Conservation (phyloP, 768 basidiomycete genomes). For the Termitomyces titanicus region DNA sequence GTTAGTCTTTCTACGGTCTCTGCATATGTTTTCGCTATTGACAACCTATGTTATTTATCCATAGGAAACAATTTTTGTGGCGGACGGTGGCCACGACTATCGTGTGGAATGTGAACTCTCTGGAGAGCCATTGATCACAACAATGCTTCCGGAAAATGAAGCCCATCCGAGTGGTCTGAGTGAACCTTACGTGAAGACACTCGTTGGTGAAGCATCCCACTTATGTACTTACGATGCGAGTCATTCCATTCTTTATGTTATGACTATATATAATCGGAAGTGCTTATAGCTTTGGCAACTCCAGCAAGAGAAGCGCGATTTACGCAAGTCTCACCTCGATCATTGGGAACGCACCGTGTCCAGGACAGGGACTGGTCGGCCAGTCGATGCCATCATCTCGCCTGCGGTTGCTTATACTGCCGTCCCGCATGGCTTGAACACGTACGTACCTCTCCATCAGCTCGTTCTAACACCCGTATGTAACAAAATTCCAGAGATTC, state of each 20-base stretch:
- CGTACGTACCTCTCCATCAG: constrained; percentile 25
- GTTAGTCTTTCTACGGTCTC: constrained; percentile 18
- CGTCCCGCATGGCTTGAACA: constrained; percentile 57
- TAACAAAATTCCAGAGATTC: constrained; percentile 35
- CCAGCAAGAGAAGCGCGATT: constrained; percentile 44
- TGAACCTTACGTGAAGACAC: constrained; percentile 38
- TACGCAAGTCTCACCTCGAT: constrained; percentile 59
- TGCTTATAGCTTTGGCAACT: constrained; percentile 58
- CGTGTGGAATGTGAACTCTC: constrained; percentile 35
- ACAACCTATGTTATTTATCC: constrained; percentile 6
- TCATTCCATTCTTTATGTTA: not conserved
- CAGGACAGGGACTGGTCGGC: constrained; percentile 59
- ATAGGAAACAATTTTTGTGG: constrained; percentile 45
- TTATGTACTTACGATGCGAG: constrained; percentile 40
- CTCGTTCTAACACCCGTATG: not conserved
- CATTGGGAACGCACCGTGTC: constrained; percentile 53
- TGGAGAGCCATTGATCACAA: constrained; percentile 56
- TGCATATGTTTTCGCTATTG: not conserved
- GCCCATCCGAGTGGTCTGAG: constrained; percentile 25
- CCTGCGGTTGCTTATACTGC: constrained; percentile 60
- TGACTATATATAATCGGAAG: constrained; percentile 7
- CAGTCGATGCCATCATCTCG: constrained; percentile 70
- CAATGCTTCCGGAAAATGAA: constrained; percentile 40
- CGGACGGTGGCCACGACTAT: constrained; percentile 52
- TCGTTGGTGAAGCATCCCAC: constrained; percentile 41